Percentiles rank a stretch among this genome's conserved stretches.
These are phyloP conservation scores for Cladosporium sp. DNA, from an alignment of 2,329 filamentous ascomycete genomes.

Conservation along the genomic window DNA sequence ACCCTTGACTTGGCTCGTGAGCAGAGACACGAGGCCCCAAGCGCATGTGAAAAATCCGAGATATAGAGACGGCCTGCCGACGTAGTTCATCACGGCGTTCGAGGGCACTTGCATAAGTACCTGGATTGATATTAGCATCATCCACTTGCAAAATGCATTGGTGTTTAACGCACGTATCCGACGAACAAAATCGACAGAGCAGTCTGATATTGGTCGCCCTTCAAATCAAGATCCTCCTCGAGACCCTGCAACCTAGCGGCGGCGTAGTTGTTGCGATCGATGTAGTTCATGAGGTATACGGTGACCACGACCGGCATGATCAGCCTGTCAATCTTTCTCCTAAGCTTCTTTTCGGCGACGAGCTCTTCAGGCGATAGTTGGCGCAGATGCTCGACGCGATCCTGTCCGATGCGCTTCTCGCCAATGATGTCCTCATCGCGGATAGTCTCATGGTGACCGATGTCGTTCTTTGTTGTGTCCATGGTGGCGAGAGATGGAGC, in stretches of 20 bases:
- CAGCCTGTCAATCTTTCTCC: slow-evolving; percentile 70
- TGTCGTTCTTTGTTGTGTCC: slow-evolving; percentile 17
- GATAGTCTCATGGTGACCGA: slow-evolving; percentile 24
- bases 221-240: slow-evolving; percentile 60
- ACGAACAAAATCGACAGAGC: slow-evolving; percentile 49
- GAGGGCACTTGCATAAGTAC: slow-evolving; percentile 41
- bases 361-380: slow-evolving; percentile 37
- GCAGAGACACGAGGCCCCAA: slow-evolving; percentile 40
- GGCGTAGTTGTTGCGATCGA: slow-evolving; percentile 60
- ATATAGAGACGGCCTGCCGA: slow-evolving; percentile 38
- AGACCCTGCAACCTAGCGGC: slow-evolving; percentile 67
- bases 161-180: slow-evolving; percentile 32
- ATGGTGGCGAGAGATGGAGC: not conserved
- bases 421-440: slow-evolving; percentile 27
- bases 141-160: not conserved
- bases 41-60: slow-evolving; percentile 37
- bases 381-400: slow-evolving; percentile 30
- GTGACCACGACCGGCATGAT: slow-evolving; percentile 70
- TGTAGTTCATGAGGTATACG: slow-evolving; percentile 51
- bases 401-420: slow-evolving; percentile 17
- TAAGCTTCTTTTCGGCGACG: slow-evolving; percentile 57
- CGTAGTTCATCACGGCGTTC: slow-evolving; percentile 41
- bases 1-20: slow-evolving; percentile 39
- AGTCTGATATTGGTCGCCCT: slow-evolving; percentile 46
- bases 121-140: not conserved